Base-by-base conservation (phyloP, 2,329 filamentous ascomycete genomes). In the Phyllosticta capitalensis region DNA sequence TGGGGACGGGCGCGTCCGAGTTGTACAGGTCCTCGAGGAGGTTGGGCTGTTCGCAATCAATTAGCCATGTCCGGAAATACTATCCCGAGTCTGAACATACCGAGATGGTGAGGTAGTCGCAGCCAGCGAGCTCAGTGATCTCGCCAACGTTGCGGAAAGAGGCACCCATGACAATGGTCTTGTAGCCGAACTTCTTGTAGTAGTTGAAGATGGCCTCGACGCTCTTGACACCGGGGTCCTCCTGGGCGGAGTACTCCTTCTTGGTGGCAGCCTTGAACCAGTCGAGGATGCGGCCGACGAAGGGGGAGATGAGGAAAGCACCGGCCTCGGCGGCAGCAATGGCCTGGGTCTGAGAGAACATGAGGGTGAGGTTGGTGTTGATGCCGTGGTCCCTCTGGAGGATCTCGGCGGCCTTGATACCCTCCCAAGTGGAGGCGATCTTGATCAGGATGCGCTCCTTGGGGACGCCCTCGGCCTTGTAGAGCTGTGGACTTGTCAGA, bases 121-220 rank as follows among this genome's bases (percentile, higher is more conserved):
- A 96, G 73, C 94, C 94, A 74, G 92, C 92, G 64, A 99, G 85
- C 83, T 99, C 94, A 54, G 90, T 97, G 78, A 99, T 95, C 82
- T 99, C 94, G 72, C 94, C 94, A 64, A 81, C 81, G 82, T 88
- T 97, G 76, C 94, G 87, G 90, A 99, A 99, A 49, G 92, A 96
- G 68, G 94, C 94, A 73, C 94, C 94, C 94, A 99, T 99, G 79
- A 99, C 94, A 70, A 97, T 96, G 76, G 94, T 99, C 71, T 95
- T 96, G 87, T 99, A 96, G 76, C 89, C 90, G 77, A 81, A 90
- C 84, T 97, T 97, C 90, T 99, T 99, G 88, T 99, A 99, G 89
- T 99, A 99, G 85, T 99, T 94, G 86, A 88, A 99, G 81, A 99
- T 99, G 77, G 71, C 74, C 83, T 92, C 83, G 73, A 99, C 94